Percentiles rank a stretch among this genome's conserved stretches.
Conservation (phyloP, 345 rosid species). For the Erodium maritimum region DNA sequence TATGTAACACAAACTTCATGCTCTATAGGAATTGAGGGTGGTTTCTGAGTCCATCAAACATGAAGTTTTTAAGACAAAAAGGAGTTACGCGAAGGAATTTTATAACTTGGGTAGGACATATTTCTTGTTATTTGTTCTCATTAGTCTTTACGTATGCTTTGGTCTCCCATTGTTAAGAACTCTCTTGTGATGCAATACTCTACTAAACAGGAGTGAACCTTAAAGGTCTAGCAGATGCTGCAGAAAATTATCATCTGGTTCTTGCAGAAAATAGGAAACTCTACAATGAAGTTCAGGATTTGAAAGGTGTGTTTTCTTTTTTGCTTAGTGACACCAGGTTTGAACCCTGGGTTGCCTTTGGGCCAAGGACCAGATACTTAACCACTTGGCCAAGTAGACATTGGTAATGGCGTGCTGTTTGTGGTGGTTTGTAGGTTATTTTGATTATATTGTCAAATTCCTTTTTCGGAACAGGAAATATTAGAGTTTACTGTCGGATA, state of each 20-base stretch:
- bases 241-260: conserved; percentile 55
- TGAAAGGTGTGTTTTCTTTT: conserved; percentile 45
- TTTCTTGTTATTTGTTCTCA: neutral
- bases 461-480: conserved; percentile 40
- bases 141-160: neutral
- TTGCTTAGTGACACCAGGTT: no score
- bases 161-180: neutral
- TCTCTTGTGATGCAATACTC: neutral
- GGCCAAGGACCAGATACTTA: no score
- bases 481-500: conserved; percentile 79
- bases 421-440: conserved; percentile 8
- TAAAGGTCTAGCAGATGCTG: conserved; percentile 58
- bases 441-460: conserved; percentile 11
- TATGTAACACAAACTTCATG: conserved; percentile 3
- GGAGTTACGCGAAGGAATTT: conserved; percentile 47
- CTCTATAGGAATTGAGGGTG: conserved; percentile 48
- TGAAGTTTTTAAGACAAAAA: conserved; percentile 55
- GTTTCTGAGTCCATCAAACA: conserved; percentile 50
- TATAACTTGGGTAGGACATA: conserved; percentile 46
- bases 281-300: conserved; percentile 75
- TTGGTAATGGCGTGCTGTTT: conserved; percentile 37
- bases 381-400: no score
- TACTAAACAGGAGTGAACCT: conserved; percentile 41
- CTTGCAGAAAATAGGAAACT: conserved; percentile 65
- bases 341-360: no score